Conservation (phyloP, 805 yeast species). For the Schwanniomyces sp. region DNA sequence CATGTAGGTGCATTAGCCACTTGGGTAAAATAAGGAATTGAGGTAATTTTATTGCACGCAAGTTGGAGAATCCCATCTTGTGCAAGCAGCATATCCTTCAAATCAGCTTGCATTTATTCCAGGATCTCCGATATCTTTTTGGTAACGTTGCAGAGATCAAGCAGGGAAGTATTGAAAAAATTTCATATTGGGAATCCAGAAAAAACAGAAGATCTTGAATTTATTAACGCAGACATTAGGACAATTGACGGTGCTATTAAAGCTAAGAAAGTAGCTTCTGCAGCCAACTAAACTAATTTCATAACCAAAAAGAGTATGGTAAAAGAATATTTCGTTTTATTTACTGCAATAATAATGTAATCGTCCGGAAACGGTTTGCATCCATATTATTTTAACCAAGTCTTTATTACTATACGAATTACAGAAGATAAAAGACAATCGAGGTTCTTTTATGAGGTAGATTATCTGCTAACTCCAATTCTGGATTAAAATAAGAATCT, state of each 20-base stretch:
- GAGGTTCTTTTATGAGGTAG: too few species aligned
- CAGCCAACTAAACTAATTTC: constrained; percentile 38
- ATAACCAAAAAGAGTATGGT: constrained; percentile 35
- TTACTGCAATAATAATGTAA: constrained; percentile 40
- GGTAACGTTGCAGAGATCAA: constrained; percentile 40
- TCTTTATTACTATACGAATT: constrained; percentile 52
- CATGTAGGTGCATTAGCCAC: constrained; percentile 55
- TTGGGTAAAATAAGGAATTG: constrained; percentile 50
- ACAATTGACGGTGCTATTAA: constrained; percentile 42
- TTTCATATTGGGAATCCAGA: constrained; percentile 40
- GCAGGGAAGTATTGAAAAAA: constrained; percentile 43
- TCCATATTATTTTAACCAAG: constrained; percentile 47
- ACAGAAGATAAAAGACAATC: constrained; percentile 43
- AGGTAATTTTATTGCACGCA: constrained; percentile 27
- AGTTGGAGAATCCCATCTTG: constrained; percentile 58
- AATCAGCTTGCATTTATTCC: constrained; percentile 42
- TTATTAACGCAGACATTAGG: constrained; percentile 37
- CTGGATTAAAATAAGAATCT: too few species aligned
- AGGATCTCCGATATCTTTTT: constrained; percentile 49
- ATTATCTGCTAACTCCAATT: too few species aligned
- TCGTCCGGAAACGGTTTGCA: constrained; percentile 55
- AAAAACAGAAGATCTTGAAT: constrained; percentile 21
- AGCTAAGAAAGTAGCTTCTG: constrained; percentile 33
- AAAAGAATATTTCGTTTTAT: constrained; percentile 37
- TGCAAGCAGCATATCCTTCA: constrained; percentile 50